Base-by-base conservation (phyloP, 2,329 filamentous ascomycete genomes). In the Penicillium occitanis region DNA sequence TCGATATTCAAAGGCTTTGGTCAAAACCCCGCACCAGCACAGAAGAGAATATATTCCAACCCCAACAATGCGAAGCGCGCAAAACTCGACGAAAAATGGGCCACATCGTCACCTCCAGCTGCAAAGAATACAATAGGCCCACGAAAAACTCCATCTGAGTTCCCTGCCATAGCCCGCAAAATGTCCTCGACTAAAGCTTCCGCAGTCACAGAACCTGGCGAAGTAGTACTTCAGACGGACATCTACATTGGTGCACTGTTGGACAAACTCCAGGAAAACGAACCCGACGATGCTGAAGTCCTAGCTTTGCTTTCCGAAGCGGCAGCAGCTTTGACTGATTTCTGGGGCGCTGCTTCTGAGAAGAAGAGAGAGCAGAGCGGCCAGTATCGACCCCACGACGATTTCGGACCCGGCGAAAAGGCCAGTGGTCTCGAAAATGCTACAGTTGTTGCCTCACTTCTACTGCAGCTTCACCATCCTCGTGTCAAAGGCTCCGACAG, bases 401-500 rank as follows among this genome's bases (percentile, higher is more conserved):
- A 86, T 53, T 88, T 92, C 73, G 91, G 89, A 0, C 90, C 87
- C 35, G 87, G 86, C 2, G 80, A 86, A 10, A 79, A 86, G 42
- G 84, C 87, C 1, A 84, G 87, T 4, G 80, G 88, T 5, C 88
- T 92, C 67, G 84, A 88, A 63, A 93, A 94, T 74, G 93, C 93
- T 3, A 86, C 87, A 65, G 96, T 89, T 71, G 76, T 97, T n/a
- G 90, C 90, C 17, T 88, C 88, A 35, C 82, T 97, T 28, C 84
- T 96, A 44, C 84, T 98, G 44, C 88, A 88, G 68, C 86, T 97
- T 65, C 90, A 93, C 71, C 92, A 97, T 77, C 86, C 88, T 61
- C 83, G 85, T 57, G 72, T 78, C n/a, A 73, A 76, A 42, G 65
- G 68, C 57, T 61, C 69, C 8, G 71, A 71, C 10, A 67, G 70